phyloP scores from a whole-genome alignment of 176 grass and related monocot species.

The Musa itinerans region DNA sequence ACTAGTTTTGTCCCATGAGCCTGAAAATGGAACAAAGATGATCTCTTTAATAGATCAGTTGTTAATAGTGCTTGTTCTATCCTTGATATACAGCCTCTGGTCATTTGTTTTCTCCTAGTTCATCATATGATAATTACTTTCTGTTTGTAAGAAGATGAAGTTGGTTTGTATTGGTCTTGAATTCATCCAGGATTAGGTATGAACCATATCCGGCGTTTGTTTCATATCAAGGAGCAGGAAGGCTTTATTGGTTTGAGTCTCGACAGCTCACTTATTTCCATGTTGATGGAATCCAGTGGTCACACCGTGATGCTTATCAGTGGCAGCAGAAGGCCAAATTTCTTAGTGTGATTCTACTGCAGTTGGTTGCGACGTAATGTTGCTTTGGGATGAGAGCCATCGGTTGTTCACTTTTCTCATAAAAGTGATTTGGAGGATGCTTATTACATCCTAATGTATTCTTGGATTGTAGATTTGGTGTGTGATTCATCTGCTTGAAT shows the following conservation, averaged over 20 bases:
- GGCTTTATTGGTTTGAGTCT: background rate
- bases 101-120: conserved; percentile 11
- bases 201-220: background rate
- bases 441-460: background rate
- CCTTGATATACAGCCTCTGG: conserved; percentile 42
- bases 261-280: background rate
- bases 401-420: background rate
- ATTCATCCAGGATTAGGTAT: background rate
- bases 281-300: background rate
- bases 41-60: conserved; percentile 63
- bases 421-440: background rate
- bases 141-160: background rate
- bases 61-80: conserved; percentile 37
- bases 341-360: background rate
- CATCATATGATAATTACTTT: conserved; percentile 6
- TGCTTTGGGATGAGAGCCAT: background rate
- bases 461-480: background rate
- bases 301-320: background rate
- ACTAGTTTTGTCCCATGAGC: conserved; percentile 21
- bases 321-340: background rate
- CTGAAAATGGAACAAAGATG: conserved; percentile 25
- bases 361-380: background rate
- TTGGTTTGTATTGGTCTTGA: background rate
- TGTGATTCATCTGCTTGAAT: background rate
- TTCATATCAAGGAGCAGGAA: background rate